Conservation (phyloP, 345 rosid species). For the Eucalyptus brandiana region DNA sequence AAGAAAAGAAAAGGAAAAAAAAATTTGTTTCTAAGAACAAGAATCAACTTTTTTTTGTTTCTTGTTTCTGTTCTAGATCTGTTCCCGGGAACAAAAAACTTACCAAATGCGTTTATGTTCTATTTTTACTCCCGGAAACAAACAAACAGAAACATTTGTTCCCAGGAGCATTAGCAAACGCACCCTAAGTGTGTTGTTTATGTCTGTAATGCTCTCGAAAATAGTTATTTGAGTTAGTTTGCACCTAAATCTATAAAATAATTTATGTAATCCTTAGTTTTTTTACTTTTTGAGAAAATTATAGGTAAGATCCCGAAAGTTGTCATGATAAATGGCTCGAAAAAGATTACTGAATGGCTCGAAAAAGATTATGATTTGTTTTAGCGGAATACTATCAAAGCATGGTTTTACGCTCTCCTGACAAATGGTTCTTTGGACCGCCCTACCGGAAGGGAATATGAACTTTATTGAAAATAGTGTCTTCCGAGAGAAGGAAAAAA, state of each 20-base stretch:
- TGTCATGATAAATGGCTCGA: neutral
- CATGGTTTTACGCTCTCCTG: neutral
- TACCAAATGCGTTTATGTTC: rapidly evolving
- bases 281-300: neutral
- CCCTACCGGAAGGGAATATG: neutral
- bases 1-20: no score
- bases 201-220: neutral
- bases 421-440: neutral
- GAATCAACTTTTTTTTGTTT: no score
- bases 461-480: neutral
- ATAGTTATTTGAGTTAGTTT: neutral
- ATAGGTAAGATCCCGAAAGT: neutral
- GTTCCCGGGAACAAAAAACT: rapidly evolving
- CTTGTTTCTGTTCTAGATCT: no score
- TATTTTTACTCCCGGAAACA: rapidly evolving
- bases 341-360: neutral
- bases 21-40: no score
- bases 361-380: neutral
- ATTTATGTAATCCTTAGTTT: neutral
- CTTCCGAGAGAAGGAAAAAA: neutral
- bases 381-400: neutral
- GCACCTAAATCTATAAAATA: neutral
- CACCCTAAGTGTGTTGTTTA: neutral
- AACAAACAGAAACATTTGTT: no score
- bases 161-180: rapidly evolving